Evolutionary conservation across 495 filamentous ascomycete species (phyloP), one percentile per base, ranked within the genome.

Genomic region (Penicillium roqueforti): DNA sequence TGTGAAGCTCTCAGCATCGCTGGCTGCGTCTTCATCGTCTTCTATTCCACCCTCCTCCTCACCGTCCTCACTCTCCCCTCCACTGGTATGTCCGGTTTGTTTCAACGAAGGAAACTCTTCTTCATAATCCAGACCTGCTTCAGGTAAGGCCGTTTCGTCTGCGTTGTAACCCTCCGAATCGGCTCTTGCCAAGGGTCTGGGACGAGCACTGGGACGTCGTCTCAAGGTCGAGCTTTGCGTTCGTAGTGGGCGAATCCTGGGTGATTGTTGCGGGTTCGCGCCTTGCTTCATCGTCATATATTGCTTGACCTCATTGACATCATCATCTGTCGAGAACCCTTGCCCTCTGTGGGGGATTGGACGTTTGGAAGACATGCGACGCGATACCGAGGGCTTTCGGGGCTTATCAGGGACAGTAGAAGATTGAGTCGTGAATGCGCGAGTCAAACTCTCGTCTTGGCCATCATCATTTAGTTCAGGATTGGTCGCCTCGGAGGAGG

Each of bases 251-350:
- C 68, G 67, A 42, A 76, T 68, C 31, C 70, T 62, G 1, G 74
- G 74, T 9, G 74, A 77, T 14, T 57, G 58, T 32, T 71, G 71
- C 6, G 70, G 56, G 20, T 59, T 65, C 6, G 63, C 39, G 3
- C 60, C 58, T 51, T 73, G 67, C 46, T 74, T 65, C 32, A 69
- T 58, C 9, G 68, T 70, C 40, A 73, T 63, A 46, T 80, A 74
- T 45, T 76, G 68, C 63, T 93, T 88, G 23, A 96, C 84, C 69
- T 99, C 93, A 42, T 82, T 77, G 20, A 86, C 79, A 67, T 88
- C 91, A 68, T 99, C 93, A 61, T 99, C 93, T 19, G 89, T 91
- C 8, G 92, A 96, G 69, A 97, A 99, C 56, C 89, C 83, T 65
- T 90, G 89, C 13, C 91, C 87, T 56, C 86, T 85, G 58, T 92